A percentile compares a stretch with the other conserved stretches of the same genome.
These are phyloP conservation scores for Hymenoscyphus linearis DNA, from an alignment of 2,329 filamentous ascomycete genomes.

Conservation along the genomic window DNA sequence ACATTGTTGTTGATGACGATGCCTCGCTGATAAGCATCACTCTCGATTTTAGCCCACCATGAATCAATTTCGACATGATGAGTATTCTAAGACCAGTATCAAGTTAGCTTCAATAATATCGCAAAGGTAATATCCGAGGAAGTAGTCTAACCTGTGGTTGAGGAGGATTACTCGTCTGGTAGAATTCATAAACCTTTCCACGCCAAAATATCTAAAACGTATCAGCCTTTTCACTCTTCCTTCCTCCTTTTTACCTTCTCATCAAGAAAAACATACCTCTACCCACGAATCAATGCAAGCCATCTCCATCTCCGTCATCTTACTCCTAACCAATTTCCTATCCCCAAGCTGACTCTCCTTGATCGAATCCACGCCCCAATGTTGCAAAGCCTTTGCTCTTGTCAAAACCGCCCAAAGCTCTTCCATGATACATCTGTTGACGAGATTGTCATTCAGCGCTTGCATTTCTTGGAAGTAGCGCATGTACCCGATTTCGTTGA, in stretches of 20 bases:
- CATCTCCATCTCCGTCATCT: neutral
- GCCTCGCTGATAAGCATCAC: neutral
- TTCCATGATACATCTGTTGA: neutral
- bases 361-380: neutral
- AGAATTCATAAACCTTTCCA: too few species aligned
- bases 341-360: neutral
- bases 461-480: neutral
- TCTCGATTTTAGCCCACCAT: neutral
- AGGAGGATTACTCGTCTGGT: too few species aligned
- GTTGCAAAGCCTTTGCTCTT: neutral
- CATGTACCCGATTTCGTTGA: neutral
- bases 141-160: too few species aligned
- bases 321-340: neutral
- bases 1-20: neutral
- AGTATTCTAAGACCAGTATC: neutral
- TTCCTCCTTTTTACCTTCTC: too few species aligned
- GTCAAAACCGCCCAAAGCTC: neutral
- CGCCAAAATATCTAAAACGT: too few species aligned
- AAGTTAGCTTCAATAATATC: too few species aligned
- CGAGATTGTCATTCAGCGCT: neutral
- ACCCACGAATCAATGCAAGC: neutral
- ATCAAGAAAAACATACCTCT: neutral
- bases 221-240: too few species aligned
- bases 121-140: too few species aligned
- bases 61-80: neutral